phyloP scores from a whole-genome alignment of 2,329 filamentous ascomycete genomes.

The Ascochyta viciae-villosae region DNA sequence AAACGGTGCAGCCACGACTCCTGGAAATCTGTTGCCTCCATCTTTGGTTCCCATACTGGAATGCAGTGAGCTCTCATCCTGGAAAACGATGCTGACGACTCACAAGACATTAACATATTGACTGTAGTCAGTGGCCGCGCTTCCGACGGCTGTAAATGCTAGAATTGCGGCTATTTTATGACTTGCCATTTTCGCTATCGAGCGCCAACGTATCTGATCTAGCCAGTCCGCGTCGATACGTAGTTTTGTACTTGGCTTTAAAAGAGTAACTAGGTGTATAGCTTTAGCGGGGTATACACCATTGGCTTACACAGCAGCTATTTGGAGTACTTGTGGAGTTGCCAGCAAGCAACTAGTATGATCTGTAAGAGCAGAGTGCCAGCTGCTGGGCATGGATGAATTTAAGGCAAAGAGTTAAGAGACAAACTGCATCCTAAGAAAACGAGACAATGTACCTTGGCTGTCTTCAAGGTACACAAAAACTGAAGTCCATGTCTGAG shows the following conservation, averaged over 20 bases:
- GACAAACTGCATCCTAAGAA: background rate
- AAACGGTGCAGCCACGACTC: conserved; percentile 48
- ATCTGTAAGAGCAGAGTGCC: background rate
- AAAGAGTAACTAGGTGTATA: background rate
- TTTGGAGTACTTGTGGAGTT: background rate
- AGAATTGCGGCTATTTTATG: background rate
- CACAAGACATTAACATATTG: conserved; percentile 48
- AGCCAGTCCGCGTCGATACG: no score
- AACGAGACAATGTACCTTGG: background rate
- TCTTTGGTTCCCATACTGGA: conserved; percentile 29
- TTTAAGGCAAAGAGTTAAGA: background rate
- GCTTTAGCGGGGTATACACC: background rate
- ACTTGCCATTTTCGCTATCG: background rate
- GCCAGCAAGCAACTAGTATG: background rate
- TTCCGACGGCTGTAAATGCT: background rate
- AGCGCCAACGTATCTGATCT: no score
- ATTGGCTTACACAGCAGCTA: background rate
- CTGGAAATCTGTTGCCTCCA: conserved; percentile 49
- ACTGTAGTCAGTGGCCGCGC: conserved; percentile 26
- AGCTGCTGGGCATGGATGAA: background rate
- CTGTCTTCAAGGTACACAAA: background rate
- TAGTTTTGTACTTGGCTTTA: no score
- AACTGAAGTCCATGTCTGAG: background rate
- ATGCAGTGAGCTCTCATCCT: background rate
- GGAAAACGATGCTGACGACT: conserved; percentile 9